These are phyloP conservation scores for Helotiales sp. DNA, from an alignment of 2,329 filamentous ascomycete genomes.

Conservation along the genomic window DNA sequence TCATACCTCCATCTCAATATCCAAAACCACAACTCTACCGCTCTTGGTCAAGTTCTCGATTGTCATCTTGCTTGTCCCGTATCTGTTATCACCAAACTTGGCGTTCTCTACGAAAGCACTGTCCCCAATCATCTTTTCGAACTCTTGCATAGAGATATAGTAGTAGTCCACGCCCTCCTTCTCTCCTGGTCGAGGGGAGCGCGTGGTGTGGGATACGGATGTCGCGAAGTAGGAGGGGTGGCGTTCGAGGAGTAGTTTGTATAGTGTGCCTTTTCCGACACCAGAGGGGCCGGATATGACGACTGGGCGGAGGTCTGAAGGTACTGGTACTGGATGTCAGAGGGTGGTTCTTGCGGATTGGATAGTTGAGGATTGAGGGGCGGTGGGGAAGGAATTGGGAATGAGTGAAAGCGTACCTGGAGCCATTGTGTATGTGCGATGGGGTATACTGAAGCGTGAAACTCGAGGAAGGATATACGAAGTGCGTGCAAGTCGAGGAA, in stretches of 20 bases:
- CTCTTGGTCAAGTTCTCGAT: slow-evolving; percentile 73
- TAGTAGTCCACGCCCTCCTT: slow-evolving; percentile 78
- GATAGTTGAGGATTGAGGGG: slow-evolving; percentile 10
- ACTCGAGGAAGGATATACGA: slow-evolving; percentile 20
- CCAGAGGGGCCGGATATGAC: slow-evolving; percentile 80
- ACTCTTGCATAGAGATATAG: slow-evolving; percentile 67
- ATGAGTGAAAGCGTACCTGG: slow-evolving; percentile 27
- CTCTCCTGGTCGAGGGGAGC: slow-evolving; percentile 73
- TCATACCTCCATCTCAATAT: slow-evolving; percentile 92
- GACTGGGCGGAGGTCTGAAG: slow-evolving; percentile 53
- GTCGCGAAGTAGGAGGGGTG: slow-evolving; percentile 57
- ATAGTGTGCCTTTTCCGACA: slow-evolving; percentile 79
- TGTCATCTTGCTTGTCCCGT: slow-evolving; percentile 80
- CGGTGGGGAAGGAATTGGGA: slow-evolving; percentile 14
- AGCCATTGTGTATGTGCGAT: slow-evolving; percentile 31
- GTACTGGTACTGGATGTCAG: slow-evolving; percentile 9
- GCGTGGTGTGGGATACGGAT: slow-evolving; percentile 76
- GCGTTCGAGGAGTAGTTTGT: slow-evolving; percentile 65
- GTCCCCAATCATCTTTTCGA: slow-evolving; percentile 65
- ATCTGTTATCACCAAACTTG: slow-evolving; percentile 80
- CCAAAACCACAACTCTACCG: slow-evolving; percentile 76
- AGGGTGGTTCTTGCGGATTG: slow-evolving; percentile 9
- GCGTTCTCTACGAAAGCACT: slow-evolving; percentile 83
- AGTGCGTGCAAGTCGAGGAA: slow-evolving; percentile 20
- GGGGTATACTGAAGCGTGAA: slow-evolving; percentile 16